Evolutionary conservation across 2,329 filamentous ascomycete genomes (phyloP).

Genomic region (Corynespora cassiicola): DNA sequence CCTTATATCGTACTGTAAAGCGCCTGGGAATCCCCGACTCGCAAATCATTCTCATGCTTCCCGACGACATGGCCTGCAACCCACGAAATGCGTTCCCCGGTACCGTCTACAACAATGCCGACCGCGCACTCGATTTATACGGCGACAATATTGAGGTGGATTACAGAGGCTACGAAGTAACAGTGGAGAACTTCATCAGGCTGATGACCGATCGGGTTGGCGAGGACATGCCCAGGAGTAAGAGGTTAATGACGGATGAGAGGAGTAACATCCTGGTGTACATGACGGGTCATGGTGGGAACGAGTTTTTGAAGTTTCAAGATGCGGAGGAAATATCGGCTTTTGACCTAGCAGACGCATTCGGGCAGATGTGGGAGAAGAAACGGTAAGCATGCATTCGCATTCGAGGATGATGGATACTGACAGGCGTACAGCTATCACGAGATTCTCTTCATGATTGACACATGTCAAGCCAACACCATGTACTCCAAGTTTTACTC

Average conservation of each 20-base stretch:
- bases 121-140: conserved; percentile 93
- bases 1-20: conserved; percentile 97
- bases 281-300: conserved; percentile 98
- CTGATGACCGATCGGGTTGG: conserved; percentile 92
- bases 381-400: conserved; percentile 70
- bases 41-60: conserved; percentile 99
- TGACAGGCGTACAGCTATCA: conserved; percentile 70
- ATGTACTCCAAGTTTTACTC: conserved; percentile 99
- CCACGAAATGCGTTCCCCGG: conserved; percentile 97
- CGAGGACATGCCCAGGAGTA: conserved; percentile 93
- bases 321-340: conserved; percentile 97
- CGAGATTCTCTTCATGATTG: conserved; percentile 99
- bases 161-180: conserved; percentile 97
- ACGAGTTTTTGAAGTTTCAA: conserved; percentile 98
- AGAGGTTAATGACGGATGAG: conserved; percentile 91
- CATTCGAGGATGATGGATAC: not conserved
- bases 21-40: conserved; percentile 96
- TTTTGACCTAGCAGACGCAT: conserved; percentile 94
- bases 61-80: conserved; percentile 99
- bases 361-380: conserved; percentile 99
- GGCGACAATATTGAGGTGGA: conserved; percentile 99
- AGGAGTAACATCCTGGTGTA: conserved; percentile 97
- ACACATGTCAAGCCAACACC: conserved; percentile 98
- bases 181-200: conserved; percentile 97
- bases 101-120: conserved; percentile 97